phyloP scores from a whole-genome alignment of 2,329 filamentous ascomycete genomes.

The Elsinoe australis region DNA sequence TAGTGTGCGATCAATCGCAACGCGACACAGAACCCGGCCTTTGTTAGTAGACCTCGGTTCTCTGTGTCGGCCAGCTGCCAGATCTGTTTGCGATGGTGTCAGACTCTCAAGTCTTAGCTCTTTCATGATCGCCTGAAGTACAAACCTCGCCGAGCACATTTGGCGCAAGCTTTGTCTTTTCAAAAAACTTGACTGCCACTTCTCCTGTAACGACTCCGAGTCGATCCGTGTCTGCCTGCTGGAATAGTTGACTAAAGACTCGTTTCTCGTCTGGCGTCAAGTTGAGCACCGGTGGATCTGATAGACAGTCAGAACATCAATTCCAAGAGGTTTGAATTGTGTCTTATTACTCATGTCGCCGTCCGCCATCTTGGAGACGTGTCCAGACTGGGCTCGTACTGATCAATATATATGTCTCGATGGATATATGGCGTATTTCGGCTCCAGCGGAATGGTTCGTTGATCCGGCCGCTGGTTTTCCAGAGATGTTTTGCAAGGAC shows the following conservation, averaged over 20 bases:
- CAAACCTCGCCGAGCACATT: slow-evolving; percentile 78
- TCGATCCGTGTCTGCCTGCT: slow-evolving; percentile 82
- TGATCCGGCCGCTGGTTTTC: too few relatives aligned
- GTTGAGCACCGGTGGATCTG: slow-evolving; percentile 45
- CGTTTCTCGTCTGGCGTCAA: slow-evolving; percentile 87
- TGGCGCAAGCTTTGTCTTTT: slow-evolving; percentile 84
- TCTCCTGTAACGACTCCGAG: slow-evolving; percentile 94
- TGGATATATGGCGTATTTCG: too few relatives aligned
- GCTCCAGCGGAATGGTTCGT: too few relatives aligned
- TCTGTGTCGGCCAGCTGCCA: slow-evolving; percentile 98
- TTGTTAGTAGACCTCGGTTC: slow-evolving; percentile 88
- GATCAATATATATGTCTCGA: too few relatives aligned
- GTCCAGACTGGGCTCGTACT: slow-evolving; percentile 8
- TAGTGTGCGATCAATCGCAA: slow-evolving; percentile 92
- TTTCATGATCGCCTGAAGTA: slow-evolving; percentile 20
- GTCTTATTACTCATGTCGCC: slow-evolving; percentile 18
- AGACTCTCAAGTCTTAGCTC: not conserved
- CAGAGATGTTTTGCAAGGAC: too few relatives aligned
- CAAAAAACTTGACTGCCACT: slow-evolving; percentile 93
- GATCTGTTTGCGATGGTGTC: slow-evolving; percentile 54
- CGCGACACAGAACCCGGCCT: slow-evolving; percentile 86
- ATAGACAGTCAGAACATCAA: slow-evolving; percentile 18
- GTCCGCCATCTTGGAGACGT: slow-evolving; percentile 5
- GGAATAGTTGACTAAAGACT: slow-evolving; percentile 86
- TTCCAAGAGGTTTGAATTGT: too few relatives aligned